Percentiles rank a stretch among this genome's conserved stretches.
Conservation (phyloP, 768 basidiomycete species). For the Panaeolus papilionaceus region DNA sequence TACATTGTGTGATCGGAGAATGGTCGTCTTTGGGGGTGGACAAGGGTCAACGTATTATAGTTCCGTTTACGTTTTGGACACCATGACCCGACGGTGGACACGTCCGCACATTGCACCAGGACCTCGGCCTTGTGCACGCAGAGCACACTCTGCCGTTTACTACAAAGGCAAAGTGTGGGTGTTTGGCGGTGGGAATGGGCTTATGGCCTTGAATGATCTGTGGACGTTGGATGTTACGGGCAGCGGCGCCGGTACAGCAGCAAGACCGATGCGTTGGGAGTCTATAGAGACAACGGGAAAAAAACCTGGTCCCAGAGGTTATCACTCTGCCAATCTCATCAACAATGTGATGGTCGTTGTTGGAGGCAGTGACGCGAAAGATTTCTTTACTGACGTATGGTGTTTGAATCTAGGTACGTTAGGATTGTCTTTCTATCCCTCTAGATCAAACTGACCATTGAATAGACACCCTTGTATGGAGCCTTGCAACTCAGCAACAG, state of each 20-base stretch:
- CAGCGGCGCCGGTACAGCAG: constrained; percentile 24
- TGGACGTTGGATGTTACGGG: constrained; percentile 78
- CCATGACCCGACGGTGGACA: constrained; percentile 70
- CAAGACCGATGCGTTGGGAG: constrained; percentile 42
- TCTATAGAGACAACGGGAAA: constrained; percentile 60
- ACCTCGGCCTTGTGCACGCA: constrained; percentile 65
- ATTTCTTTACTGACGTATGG: constrained; percentile 90
- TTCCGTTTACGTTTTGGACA: constrained; percentile 83
- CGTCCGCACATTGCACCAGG: constrained; percentile 48
- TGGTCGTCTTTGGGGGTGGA: constrained; percentile 89
- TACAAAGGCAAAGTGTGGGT: constrained; percentile 78
- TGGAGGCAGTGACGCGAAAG: constrained; percentile 90
- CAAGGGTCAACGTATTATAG: constrained; percentile 85
- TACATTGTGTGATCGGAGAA: constrained; percentile 79
- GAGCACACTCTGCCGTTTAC: constrained; percentile 87
- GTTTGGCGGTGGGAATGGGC: constrained; percentile 94
- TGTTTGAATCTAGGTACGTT: constrained; percentile 81
- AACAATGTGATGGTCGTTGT: constrained; percentile 86
- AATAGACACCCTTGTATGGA: constrained; percentile 53
- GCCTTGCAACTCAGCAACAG: constrained; percentile 46
- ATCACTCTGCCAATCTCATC: constrained; percentile 90
- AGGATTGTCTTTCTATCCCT: not conserved
- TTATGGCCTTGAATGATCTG: constrained; percentile 88
- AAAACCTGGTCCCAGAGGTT: constrained; percentile 74
- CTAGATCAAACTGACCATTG: not conserved